Percentiles rank a stretch among this genome's conserved stretches.
These are phyloP conservation scores for Quercus agrifolia DNA, from an alignment of 306 rosid genomes.

Conservation along the genomic window DNA sequence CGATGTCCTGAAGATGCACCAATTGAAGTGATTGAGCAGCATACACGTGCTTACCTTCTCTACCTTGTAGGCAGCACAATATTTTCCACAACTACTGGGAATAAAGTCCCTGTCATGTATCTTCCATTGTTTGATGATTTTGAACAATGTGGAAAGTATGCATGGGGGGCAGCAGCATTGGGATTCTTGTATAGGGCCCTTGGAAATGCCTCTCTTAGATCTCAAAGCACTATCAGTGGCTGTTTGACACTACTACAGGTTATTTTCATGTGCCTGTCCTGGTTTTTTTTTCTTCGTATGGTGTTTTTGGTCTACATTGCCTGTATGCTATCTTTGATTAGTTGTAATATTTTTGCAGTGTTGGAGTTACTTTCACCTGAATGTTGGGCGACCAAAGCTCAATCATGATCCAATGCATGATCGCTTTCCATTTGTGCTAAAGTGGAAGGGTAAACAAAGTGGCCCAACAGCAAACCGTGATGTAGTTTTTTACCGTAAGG, in stretches of 20 bases:
- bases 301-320: background rate
- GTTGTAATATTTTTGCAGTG: constrained; percentile 53
- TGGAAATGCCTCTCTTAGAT: constrained; percentile 91
- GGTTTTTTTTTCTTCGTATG: background rate
- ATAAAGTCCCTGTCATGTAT: constrained; percentile 99
- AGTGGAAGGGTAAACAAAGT: constrained; percentile 97
- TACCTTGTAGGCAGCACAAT: constrained; percentile 98
- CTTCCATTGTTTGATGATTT: constrained; percentile 92
- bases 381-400: constrained; percentile 94
- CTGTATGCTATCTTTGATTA: background rate
- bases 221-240: constrained; percentile 98
- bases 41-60: constrained; percentile 97
- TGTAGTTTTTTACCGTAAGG: constrained; percentile 94
- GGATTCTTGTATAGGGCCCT: constrained; percentile 91
- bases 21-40: constrained; percentile 63
- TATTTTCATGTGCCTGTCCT: background rate
- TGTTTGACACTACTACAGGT: constrained; percentile 97
- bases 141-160: constrained; percentile 74
- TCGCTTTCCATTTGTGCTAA: constrained; percentile 90
- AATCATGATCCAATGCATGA: constrained; percentile 67
- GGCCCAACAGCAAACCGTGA: constrained; percentile 98
- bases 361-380: constrained; percentile 98
- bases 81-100: constrained; percentile 97
- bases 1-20: constrained; percentile 85
- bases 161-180: constrained; percentile 95